Base-by-base conservation (phyloP, 2,329 filamentous ascomycete species). In the Ophiocordyceps robertsii region DNA sequence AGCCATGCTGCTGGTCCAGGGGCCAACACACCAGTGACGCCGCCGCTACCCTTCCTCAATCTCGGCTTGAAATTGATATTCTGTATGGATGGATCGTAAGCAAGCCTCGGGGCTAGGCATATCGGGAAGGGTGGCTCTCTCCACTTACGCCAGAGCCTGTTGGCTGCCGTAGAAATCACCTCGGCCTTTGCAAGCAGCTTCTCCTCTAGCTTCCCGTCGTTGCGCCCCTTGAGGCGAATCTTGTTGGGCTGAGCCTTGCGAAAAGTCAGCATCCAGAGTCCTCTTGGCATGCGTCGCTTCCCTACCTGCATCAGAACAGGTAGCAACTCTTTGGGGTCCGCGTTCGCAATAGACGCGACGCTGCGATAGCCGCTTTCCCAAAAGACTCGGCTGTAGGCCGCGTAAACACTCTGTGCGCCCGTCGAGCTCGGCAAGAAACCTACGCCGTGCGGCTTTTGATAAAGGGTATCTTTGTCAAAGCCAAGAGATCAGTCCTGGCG, bases 341-440 rank as follows among this genome's bases (percentile, higher is more conserved):
- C 80, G 49, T 82, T 82, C 5, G 83, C 81, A 39, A 89, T 66
- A 3, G 75, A 69, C 31, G 77, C 76, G 27, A 87, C 64, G 21
- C 73, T 80, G 52, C 75, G 80, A 53, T 82, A 82, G 2, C 84
- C 84, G 56, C 82, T 86, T 44, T 88, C 84, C 69, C 82, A 84
- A 47, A 89, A 82, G 6, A 86, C 67, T 13, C 74, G 56, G 4
- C 62, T 65, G 21, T 24, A 10, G 11, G 39, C 14, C 38, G 30
- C 2, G 48, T 39, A 45, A 48, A 43, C 16, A 30, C 6, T 9
- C 39, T 29, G n/a, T 35, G 19, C 32, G n/a, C 17, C 14, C 14
- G 10, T 21, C 13, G 16, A 5, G 11, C 4, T 24, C 12, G 37
- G n/a, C n/a, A 31, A 35, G 11, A 11, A 6, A 55, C 67, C 42